Evolutionary conservation across 1,284 basidiomycete species (phyloP).

Genomic region (Tilletia walkeri): DNA sequence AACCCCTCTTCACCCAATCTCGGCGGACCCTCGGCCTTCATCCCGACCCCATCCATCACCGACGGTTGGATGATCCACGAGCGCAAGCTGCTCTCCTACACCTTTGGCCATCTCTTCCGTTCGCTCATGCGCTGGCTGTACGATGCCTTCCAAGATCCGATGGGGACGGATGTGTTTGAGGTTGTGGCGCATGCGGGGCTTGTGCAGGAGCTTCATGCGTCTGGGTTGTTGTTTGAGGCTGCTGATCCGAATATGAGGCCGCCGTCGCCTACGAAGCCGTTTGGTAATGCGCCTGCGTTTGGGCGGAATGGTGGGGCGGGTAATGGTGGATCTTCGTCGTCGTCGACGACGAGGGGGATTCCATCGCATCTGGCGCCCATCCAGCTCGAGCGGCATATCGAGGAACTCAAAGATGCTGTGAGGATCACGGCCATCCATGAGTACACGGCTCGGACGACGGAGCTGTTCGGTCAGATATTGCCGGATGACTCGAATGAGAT

Average conservation of each 20-base stretch:
- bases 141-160: constrained; percentile 70
- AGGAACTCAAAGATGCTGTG: constrained; percentile 60
- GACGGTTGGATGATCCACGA: constrained; percentile 75
- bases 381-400: constrained; percentile 47
- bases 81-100: constrained; percentile 61
- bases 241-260: constrained; percentile 7
- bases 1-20: background rate
- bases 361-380: background rate
- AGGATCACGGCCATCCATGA: constrained; percentile 67
- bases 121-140: constrained; percentile 82
- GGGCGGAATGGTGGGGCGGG: background rate
- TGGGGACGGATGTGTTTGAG: constrained; percentile 42
- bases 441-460: constrained; percentile 65
- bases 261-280: constrained; percentile 1
- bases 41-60: constrained; percentile 65
- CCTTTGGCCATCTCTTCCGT: constrained; percentile 67
- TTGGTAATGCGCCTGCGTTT: background rate
- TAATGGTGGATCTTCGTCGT: background rate
- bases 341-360: background rate
- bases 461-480: constrained; percentile 63
- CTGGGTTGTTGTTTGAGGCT: constrained; percentile 37
- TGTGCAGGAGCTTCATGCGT: constrained; percentile 51
- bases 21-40: constrained; percentile 29
- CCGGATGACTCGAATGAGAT: constrained; percentile 66
- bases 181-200: constrained; percentile 38